A percentile compares a stretch with the other conserved stretches of the same genome.
Evolutionary conservation across 2,329 filamentous ascomycete genomes (phyloP).

Genomic region (Acephala macrosclerotiorum): DNA sequence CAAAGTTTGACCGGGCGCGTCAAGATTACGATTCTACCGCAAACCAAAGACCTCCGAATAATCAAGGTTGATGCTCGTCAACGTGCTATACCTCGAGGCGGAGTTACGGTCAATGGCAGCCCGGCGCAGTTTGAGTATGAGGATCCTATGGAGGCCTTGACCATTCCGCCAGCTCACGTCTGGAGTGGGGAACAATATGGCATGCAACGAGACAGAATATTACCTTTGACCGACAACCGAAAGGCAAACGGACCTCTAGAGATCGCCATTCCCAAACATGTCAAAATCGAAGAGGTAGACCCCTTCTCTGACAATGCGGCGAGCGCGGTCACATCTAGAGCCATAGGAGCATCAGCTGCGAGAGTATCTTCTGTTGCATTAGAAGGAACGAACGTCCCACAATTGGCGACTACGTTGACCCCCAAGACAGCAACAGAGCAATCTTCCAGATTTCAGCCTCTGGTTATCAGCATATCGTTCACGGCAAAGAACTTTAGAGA

Average conservation of each 20-base stretch:
- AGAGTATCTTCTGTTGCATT: conserved; percentile 40
- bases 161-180: conserved; percentile 65
- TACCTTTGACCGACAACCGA: conserved; percentile 38
- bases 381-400: conserved; percentile 46
- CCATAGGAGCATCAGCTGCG: conserved; percentile 37
- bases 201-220: conserved; percentile 72
- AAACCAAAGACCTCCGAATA: conserved; percentile 62
- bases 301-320: conserved; percentile 57
- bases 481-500: conserved; percentile 78
- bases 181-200: conserved; percentile 78
- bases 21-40: conserved; percentile 74
- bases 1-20: conserved; percentile 79
- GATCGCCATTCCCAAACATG: conserved; percentile 64
- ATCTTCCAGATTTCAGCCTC: conserved; percentile 58
- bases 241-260: conserved; percentile 63
- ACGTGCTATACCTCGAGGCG: conserved; percentile 61
- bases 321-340: conserved; percentile 51
- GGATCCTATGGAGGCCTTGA: conserved; percentile 73
- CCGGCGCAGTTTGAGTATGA: conserved; percentile 44
- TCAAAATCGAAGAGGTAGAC: conserved; percentile 68
- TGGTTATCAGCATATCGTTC: conserved; percentile 79
- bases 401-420: conserved; percentile 43
- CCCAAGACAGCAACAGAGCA: conserved; percentile 46
- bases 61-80: conserved; percentile 69
- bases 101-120: conserved; percentile 57